Evolutionary conservation across 2,329 filamentous ascomycete species (phyloP).

Genomic region (Fusarium poae): DNA sequence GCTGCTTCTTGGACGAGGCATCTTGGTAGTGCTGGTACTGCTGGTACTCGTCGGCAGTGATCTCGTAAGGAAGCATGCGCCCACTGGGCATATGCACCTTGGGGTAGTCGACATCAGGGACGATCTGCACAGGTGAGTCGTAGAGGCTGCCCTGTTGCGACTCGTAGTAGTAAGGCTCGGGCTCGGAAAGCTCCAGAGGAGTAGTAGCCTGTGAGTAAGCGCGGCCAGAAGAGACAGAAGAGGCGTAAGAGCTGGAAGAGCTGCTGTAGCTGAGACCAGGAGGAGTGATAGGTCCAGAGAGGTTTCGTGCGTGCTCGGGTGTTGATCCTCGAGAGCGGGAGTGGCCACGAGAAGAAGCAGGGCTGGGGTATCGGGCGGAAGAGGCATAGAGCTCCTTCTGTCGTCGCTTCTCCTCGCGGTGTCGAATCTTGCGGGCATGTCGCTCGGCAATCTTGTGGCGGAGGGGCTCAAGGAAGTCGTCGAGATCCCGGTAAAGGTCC

Average conservation of each 20-base stretch:
- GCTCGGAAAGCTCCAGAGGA: conserved; percentile 60
- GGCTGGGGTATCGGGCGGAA: conserved; percentile 59
- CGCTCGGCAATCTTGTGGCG: conserved; percentile 69
- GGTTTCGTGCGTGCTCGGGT: conserved; percentile 57
- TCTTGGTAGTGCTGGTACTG: conserved; percentile 60
- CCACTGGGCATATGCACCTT: conserved; percentile 52
- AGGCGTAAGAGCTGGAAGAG: conserved; percentile 64
- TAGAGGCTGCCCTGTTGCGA: conserved; percentile 59
- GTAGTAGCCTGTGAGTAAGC: conserved; percentile 66
- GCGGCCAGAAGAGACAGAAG: conserved; percentile 62
- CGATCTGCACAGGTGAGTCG: conserved; percentile 64
- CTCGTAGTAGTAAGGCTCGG: conserved; percentile 59
- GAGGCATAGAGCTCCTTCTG: conserved; percentile 56
- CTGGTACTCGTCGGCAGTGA: conserved; percentile 65
- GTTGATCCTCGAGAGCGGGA: conserved; percentile 58
- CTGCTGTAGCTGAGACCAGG: conserved; percentile 64
- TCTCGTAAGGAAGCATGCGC: conserved; percentile 67
- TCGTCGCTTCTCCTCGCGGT: conserved; percentile 61
- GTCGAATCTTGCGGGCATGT: conserved; percentile 64
- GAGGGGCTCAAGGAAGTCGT: conserved; percentile 89
- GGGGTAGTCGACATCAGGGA: conserved; percentile 57
- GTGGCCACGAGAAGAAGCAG: conserved; percentile 60
- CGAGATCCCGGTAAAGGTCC: conserved; percentile 88
- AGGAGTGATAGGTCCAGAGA: conserved; percentile 55
- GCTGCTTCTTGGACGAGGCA: conserved; percentile 60